Evolutionary conservation across 257 asterid genomes (phyloP).

Genomic region (Rubia yunnanensis): DNA sequence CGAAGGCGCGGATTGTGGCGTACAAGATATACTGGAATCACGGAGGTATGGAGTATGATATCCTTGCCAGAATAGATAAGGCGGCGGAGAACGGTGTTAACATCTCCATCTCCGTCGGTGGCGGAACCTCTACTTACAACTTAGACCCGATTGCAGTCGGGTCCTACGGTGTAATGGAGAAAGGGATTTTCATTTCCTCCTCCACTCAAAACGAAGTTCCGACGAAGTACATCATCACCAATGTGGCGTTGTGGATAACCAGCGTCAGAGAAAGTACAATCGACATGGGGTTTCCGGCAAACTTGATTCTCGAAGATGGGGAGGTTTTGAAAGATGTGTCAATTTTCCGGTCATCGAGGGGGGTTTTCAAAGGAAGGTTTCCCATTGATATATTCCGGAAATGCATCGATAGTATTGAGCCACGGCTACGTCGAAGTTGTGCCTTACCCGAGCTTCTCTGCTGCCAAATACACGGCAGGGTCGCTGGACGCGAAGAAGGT

Average conservation of each 20-base stretch:
- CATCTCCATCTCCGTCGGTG: conserved; percentile 65
- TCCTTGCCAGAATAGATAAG: conserved; percentile 67
- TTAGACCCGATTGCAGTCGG: conserved; percentile 70
- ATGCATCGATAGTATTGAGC: conserved; percentile 28
- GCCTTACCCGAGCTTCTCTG: conserved; percentile 26
- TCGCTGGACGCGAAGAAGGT: conserved; percentile 35
- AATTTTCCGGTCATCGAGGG: conserved; percentile 35
- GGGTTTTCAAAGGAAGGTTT: conserved; percentile 20
- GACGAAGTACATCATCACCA: conserved; percentile 44
- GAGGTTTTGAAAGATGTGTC: conserved; percentile 42
- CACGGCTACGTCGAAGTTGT: conserved; percentile 25
- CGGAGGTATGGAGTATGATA: conserved; percentile 78
- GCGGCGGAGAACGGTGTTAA: conserved; percentile 77
- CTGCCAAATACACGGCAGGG: conserved; percentile 38
- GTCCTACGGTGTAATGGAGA: conserved; percentile 66
- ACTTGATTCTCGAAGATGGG: conserved; percentile 48
- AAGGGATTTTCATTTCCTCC: conserved; percentile 58
- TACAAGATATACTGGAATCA: conserved; percentile 72
- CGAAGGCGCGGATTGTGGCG: conserved; percentile 62
- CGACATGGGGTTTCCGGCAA: conserved; percentile 68
- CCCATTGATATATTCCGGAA: conserved; percentile 53
- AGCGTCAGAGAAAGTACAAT: conserved; percentile 84
- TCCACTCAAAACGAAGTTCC: conserved; percentile 87
- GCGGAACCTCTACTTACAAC: conserved; percentile 48
- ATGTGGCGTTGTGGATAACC: conserved; percentile 77